Conservation (phyloP, 345 rosid genomes). For the Litchi chinensis region DNA sequence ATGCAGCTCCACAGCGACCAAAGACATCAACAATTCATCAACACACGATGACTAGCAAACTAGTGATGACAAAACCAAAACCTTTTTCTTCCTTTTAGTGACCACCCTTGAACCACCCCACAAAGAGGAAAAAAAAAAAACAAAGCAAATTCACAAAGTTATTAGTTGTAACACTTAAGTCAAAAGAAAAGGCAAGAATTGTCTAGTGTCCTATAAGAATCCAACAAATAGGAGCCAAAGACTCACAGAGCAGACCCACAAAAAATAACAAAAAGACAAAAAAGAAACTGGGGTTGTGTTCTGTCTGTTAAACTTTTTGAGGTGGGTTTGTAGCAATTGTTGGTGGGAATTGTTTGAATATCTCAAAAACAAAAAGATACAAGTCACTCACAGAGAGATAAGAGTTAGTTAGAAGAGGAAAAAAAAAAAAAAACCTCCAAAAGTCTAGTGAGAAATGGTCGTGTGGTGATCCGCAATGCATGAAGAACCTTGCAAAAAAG, state of each 20-base stretch:
- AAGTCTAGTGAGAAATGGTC: conserved; percentile 38
- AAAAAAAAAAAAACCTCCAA: not conserved
- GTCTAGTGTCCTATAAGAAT: not conserved
- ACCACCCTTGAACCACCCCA: not conserved
- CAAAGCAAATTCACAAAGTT: not conserved
- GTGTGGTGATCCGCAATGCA: conserved; percentile 72
- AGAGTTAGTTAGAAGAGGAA: not conserved
- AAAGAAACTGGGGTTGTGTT: not conserved
- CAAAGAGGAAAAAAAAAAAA: no score
- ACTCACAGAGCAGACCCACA: conserved; percentile 4
- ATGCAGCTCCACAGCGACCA: conserved; percentile 51
- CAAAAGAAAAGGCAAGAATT: conserved; percentile 5
- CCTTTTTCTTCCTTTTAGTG: not conserved
- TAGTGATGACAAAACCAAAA: not conserved
- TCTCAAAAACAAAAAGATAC: conserved; percentile 11
- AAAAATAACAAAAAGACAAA: not conserved
- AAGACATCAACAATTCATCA: conserved; percentile 51
- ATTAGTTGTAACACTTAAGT: not conserved
- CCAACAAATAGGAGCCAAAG: conserved; percentile 8
- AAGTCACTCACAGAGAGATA: not conserved
- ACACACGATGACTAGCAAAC: conserved; percentile 2
- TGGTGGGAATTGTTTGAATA: conserved; percentile 19
- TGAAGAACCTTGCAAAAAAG: conserved; percentile 14
- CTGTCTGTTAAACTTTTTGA: not conserved
- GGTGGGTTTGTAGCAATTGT: conserved; percentile 12